phyloP scores from a whole-genome alignment of 306 rosid species.

The Medicago truncatula region MtrunA17r5.0-ANR NC_053042.1:13988001-13988500 shows the following conservation, averaged over 20 bases:
- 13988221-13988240: background rate
- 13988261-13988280: background rate
- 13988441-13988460: slow-evolving; percentile 5
- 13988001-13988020: too few species aligned
- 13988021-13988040: background rate
- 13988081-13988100: background rate
- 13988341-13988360: background rate
- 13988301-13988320: slow-evolving; percentile 16
- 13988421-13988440: slow-evolving; percentile 32
- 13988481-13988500: slow-evolving; percentile 23
- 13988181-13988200: slow-evolving; percentile 18
- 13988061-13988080: background rate
- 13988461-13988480: background rate
- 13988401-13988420: slow-evolving; percentile 21
- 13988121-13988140: slow-evolving; percentile 1
- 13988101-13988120: background rate
- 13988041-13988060: background rate
- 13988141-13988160: background rate
- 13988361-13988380: slow-evolving; percentile 19
- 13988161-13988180: background rate
- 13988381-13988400: slow-evolving; percentile 34
- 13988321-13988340: slow-evolving; percentile 16
- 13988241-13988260: slow-evolving; percentile 4
- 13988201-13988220: slow-evolving; percentile 14
- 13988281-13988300: slow-evolving; percentile 19